Conservation (phyloP, 139 green algal genomes). For the Asterochloris erici region DNA sequence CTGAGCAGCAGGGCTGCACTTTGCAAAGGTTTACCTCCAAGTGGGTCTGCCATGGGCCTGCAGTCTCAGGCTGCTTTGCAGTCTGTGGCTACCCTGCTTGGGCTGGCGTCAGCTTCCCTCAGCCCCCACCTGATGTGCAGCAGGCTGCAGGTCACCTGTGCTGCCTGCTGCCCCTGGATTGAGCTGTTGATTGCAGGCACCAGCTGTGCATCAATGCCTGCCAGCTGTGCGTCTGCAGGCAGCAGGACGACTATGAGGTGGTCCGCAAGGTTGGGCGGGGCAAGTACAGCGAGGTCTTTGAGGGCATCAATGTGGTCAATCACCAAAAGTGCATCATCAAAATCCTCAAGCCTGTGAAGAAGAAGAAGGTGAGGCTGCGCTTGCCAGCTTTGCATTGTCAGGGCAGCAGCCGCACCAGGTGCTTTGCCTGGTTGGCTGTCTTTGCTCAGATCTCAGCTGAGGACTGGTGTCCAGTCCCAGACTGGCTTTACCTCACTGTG, state of each 20-base stretch:
- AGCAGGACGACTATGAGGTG: constrained; percentile 96
- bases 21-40: too few relatives aligned
- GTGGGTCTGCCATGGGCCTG: too few relatives aligned
- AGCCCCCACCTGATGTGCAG: too few relatives aligned
- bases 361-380: constrained; percentile 80
- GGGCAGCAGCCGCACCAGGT: not conserved
- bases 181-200: too few relatives aligned
- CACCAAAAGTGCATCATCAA: constrained; percentile 92
- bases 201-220: too few relatives aligned
- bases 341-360: constrained; percentile 98
- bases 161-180: too few relatives aligned
- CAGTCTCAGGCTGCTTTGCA: too few relatives aligned
- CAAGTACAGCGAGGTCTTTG: constrained; percentile 99
- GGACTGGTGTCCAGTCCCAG: not conserved
- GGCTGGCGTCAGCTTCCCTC: too few relatives aligned
- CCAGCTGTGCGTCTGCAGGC: constrained; percentile 23
- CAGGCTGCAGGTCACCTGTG: too few relatives aligned
- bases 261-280: constrained; percentile 92
- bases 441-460: not conserved
- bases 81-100: too few relatives aligned
- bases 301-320: constrained; percentile 80
- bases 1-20: too few relatives aligned
- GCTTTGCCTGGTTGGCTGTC: not conserved
- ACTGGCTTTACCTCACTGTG: too few relatives aligned
- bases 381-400: not conserved